Evolutionary conservation across 208 protist species (phyloP).

Genomic region (Endotrypanum monterogeii): DNA sequence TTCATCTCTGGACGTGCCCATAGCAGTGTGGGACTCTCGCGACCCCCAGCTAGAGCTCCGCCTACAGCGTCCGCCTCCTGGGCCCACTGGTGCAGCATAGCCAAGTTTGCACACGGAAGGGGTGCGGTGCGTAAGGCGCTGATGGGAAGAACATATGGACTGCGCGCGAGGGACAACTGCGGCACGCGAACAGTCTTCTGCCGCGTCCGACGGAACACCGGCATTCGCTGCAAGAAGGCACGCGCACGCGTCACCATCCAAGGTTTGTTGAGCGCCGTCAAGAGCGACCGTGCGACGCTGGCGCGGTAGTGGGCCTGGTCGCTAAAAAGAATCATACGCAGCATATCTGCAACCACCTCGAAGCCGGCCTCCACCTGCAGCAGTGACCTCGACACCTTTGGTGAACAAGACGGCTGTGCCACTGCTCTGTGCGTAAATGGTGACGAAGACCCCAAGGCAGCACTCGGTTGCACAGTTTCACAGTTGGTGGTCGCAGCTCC

Average conservation of each 20-base stretch:
- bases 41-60: constrained; percentile 6
- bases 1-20: constrained; percentile 13
- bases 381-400: neutral
- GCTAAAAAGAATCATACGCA: constrained; percentile 82
- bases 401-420: neutral
- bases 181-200: constrained; percentile 29
- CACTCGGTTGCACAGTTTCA: neutral
- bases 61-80: constrained; percentile 27
- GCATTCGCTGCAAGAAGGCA: constrained; percentile 41
- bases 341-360: constrained; percentile 53
- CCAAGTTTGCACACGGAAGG: constrained; percentile 37
- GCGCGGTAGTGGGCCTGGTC: constrained; percentile 80
- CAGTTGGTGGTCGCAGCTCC: neutral
- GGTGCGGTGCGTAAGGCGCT: constrained; percentile 21
- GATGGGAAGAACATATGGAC: constrained; percentile 29
- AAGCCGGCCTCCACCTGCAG: constrained; percentile 8
- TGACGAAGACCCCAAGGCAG: neutral
- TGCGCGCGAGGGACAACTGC: constrained; percentile 31
- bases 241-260: constrained; percentile 31
- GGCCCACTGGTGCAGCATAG: constrained; percentile 40
- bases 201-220: constrained; percentile 37
- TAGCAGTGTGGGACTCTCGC: constrained; percentile 9
- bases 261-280: constrained; percentile 39
- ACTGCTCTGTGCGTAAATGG: neutral
- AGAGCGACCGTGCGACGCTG: constrained; percentile 41